These are phyloP conservation scores for Fusarium torulosum DNA, from an alignment of 2,329 filamentous ascomycete species.

Conservation along the genomic window DNA sequence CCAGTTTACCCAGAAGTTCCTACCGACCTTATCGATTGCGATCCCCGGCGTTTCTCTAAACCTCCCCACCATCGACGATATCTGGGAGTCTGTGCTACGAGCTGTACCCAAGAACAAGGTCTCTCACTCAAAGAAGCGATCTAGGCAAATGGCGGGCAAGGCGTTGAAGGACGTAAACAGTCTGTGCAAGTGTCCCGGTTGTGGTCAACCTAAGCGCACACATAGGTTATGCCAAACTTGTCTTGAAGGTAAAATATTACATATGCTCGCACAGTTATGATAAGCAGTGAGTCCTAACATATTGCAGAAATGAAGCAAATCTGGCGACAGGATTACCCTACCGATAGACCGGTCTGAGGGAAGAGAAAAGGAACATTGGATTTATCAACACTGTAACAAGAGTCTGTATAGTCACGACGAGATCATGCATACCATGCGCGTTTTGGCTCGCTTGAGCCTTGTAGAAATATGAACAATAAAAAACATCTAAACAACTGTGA, in stretches of 20 bases:
- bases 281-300: constrained; percentile 22
- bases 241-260: constrained; percentile 73
- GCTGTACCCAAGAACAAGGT: constrained; percentile 99
- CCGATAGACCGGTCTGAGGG: constrained; percentile 51
- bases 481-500: constrained; percentile 1
- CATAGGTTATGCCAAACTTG: constrained; percentile 92
- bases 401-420: constrained; percentile 50
- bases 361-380: constrained; percentile 31
- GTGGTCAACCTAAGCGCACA: constrained; percentile 87
- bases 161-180: constrained; percentile 89
- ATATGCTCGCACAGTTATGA: background rate
- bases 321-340: constrained; percentile 57
- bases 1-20: constrained; percentile 61
- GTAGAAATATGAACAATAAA: constrained; percentile 47
- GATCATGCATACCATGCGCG: constrained; percentile 53
- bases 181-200: constrained; percentile 89
- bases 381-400: constrained; percentile 48
- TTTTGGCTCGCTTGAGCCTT: constrained; percentile 51
- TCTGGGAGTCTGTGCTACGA: constrained; percentile 93
- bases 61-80: constrained; percentile 73
- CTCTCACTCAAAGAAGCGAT: constrained; percentile 93
- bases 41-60: constrained; percentile 71
- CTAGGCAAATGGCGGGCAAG: constrained; percentile 95
- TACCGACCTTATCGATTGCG: constrained; percentile 68
- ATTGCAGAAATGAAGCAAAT: constrained; percentile 60